These are phyloP conservation scores for Mycena latifolia DNA, from an alignment of 768 basidiomycete species.

Conservation along the genomic window DNA sequence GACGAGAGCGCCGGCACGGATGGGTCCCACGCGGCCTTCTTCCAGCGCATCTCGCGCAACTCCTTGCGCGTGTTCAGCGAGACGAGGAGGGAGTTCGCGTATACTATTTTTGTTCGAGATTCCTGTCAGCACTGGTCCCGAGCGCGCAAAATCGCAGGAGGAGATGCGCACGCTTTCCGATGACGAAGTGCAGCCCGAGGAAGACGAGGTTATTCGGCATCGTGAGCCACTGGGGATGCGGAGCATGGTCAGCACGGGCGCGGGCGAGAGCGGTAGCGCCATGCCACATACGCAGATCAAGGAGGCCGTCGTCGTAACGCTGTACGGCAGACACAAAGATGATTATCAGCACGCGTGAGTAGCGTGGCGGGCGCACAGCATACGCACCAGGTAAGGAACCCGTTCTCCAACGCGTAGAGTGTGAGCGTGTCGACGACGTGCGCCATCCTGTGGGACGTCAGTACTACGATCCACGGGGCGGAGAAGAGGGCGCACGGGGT, in stretches of 20 bases:
- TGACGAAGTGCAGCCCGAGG: conserved; percentile 52
- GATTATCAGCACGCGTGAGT: background rate
- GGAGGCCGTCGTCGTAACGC: conserved; percentile 47
- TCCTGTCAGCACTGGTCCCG: background rate
- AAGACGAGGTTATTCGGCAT: conserved; percentile 52
- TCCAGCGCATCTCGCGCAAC: conserved; percentile 29
- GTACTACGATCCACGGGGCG: background rate
- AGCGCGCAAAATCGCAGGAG: no score
- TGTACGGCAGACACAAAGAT: background rate
- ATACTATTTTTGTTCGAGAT: conserved; percentile 9
- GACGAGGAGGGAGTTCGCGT: conserved; percentile 32
- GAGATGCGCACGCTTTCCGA: conserved; percentile 43
- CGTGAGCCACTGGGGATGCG: conserved; percentile 44
- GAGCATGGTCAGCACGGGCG: background rate
- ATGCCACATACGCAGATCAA: conserved; percentile 46
- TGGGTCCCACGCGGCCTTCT: conserved; percentile 16
- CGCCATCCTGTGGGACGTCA: conserved; percentile 42
- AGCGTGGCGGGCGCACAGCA: no score
- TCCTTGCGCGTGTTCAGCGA: conserved; percentile 31
- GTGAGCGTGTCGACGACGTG: conserved; percentile 47
- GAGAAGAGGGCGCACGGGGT: conserved; percentile 18
- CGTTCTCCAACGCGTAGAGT: conserved; percentile 53
- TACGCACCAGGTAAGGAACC: conserved; percentile 45
- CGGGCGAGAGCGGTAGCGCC: no score
- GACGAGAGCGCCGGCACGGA: background rate